These are phyloP conservation scores for Hypsizygus marmoreus DNA, from an alignment of 768 basidiomycete species.

Conservation along the genomic window DNA sequence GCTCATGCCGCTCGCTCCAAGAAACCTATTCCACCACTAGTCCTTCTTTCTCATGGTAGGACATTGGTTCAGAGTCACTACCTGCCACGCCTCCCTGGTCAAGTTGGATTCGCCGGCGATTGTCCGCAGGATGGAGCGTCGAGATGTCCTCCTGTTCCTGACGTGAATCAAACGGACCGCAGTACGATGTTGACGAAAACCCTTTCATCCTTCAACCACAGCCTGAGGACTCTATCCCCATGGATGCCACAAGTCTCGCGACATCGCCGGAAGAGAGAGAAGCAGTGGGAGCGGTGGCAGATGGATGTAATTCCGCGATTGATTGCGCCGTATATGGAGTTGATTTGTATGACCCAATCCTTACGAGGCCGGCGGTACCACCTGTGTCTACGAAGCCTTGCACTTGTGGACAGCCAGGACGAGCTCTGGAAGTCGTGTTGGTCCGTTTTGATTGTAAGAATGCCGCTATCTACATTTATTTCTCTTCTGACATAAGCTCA, in stretches of 20 bases:
- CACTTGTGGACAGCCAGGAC: background rate
- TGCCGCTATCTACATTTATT: background rate
- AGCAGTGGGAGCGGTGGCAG: background rate
- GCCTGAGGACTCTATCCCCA: too few relatives aligned
- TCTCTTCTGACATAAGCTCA: background rate
- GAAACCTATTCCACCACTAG: background rate
- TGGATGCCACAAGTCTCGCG: background rate
- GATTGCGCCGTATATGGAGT: background rate
- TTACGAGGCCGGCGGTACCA: background rate
- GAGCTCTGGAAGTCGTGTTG: background rate
- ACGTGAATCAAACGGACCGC: too few relatives aligned
- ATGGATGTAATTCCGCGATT: background rate
- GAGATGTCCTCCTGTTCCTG: too few relatives aligned
- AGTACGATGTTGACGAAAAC: too few relatives aligned
- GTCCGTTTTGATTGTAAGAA: conserved; percentile 4
- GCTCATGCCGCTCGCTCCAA: background rate
- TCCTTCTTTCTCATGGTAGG: background rate
- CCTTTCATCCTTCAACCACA: background rate
- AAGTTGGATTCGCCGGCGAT: background rate
- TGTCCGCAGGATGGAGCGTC: too few relatives aligned
- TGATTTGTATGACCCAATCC: background rate
- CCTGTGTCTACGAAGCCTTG: background rate
- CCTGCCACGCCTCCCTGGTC: background rate
- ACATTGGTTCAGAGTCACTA: background rate
- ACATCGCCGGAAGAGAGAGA: background rate